These are phyloP conservation scores for Metschnikowia sp. DNA, from an alignment of 805 yeast genomes.

Conservation along the genomic window DNA sequence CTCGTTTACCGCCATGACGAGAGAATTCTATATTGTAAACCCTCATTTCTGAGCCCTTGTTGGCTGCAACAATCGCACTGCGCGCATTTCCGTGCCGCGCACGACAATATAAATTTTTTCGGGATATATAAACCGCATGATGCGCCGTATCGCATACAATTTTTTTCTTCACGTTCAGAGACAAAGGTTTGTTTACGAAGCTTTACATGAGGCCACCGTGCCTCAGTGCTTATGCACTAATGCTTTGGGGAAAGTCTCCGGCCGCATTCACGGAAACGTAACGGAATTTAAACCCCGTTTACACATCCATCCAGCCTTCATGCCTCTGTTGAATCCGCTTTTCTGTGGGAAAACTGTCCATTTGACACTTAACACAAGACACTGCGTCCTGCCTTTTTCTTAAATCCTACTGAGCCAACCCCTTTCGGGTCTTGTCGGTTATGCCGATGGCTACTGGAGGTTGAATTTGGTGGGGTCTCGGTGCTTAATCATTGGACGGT, in stretches of 20 bases:
- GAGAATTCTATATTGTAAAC: too few species aligned
- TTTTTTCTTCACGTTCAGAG: constrained; percentile 51
- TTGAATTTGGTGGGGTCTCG: too few species aligned
- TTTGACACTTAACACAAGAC: background rate
- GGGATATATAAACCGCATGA: constrained; percentile 1
- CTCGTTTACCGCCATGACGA: too few species aligned
- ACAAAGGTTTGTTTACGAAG: constrained; percentile 79
- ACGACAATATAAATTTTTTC: constrained; percentile 7
- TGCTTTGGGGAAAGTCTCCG: constrained; percentile 92
- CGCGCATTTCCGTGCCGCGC: background rate
- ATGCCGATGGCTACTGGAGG: constrained; percentile 4
- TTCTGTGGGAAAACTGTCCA: background rate
- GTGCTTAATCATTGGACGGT: background rate
- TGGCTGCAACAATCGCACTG: background rate
- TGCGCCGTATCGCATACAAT: background rate
- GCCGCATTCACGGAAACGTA: constrained; percentile 65
- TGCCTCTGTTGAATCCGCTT: background rate
- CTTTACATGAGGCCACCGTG: constrained; percentile 43
- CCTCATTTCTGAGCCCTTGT: background rate
- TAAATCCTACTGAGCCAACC: constrained; percentile 7
- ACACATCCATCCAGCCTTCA: constrained; percentile 1
- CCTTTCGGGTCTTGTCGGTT: constrained; percentile 15
- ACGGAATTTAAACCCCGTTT: constrained; percentile 19
- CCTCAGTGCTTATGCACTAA: constrained; percentile 16
- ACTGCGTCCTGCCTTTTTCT: background rate